Conservation (phyloP, 306 rosid species). For the Crotalaria pallida region DNA sequence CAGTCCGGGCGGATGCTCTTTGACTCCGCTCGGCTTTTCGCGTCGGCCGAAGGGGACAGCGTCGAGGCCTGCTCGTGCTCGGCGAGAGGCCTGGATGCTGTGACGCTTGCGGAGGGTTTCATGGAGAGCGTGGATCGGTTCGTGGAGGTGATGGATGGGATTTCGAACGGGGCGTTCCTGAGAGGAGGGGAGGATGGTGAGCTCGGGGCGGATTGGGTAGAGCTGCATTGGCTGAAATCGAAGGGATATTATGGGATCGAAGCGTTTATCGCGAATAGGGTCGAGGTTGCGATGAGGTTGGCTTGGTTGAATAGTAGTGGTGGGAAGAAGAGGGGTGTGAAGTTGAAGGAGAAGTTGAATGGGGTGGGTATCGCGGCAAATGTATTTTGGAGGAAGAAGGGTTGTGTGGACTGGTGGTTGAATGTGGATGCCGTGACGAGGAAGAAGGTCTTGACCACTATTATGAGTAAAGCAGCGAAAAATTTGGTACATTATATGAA, state of each 20-base stretch:
- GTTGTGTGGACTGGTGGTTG: conserved; percentile 86
- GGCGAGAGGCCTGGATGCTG: conserved; percentile 34
- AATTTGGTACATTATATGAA: conserved; percentile 51
- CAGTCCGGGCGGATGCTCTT: conserved; percentile 22
- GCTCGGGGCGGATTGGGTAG: conserved; percentile 68
- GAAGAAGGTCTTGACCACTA: conserved; percentile 42
- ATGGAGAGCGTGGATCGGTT: conserved; percentile 48
- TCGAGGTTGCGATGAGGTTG: conserved; percentile 74
- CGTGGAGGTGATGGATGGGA: conserved; percentile 52
- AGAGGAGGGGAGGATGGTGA: conserved; percentile 75
- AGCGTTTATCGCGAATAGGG: conserved; percentile 69
- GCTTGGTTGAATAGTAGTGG: conserved; percentile 61
- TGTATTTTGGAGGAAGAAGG: conserved; percentile 88
- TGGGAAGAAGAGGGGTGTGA: conserved; percentile 68
- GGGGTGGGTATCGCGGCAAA: conserved; percentile 44
- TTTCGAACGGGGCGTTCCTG: conserved; percentile 61
- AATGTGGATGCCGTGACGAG: conserved; percentile 49
- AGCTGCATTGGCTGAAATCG: conserved; percentile 73
- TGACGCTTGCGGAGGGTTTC: conserved; percentile 44
- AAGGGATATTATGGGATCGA: conserved; percentile 71
- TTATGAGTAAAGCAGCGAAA: conserved; percentile 61
- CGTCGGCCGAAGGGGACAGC: conserved; percentile 57
- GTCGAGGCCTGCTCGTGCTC: conserved; percentile 49
- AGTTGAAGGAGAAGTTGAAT: conserved; percentile 70
- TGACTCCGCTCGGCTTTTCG: conserved; percentile 48